Evolutionary conservation across 73 alveolate species (phyloP).

Genomic region (Tetrahymena thermophila): DNA sequence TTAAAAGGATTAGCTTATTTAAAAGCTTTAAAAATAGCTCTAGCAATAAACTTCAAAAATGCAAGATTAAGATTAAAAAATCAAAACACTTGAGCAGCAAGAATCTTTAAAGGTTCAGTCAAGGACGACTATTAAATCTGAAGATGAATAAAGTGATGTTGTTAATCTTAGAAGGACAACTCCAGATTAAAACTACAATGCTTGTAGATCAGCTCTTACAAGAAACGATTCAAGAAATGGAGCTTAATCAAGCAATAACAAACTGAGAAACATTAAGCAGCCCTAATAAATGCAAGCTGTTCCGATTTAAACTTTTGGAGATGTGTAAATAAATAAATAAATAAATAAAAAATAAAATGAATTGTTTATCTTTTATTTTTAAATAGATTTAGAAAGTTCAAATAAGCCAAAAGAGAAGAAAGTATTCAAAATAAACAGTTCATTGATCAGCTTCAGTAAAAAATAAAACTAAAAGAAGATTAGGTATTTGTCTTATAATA

Average conservation of each 20-base stretch:
- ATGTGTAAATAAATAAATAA: neutral
- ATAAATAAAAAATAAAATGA: neutral
- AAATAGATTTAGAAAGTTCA: neutral
- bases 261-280: neutral
- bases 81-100: neutral
- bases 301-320: neutral
- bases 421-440: neutral
- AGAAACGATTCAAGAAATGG: neutral
- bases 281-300: neutral
- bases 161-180: neutral
- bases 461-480: neutral
- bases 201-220: neutral
- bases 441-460: neutral
- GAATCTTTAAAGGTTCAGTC: neutral
- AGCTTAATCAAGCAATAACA: neutral
- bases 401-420: neutral
- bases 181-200: neutral
- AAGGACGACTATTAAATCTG: neutral
- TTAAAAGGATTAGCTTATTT: neutral
- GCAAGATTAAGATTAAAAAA: neutral
- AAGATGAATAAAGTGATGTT: neutral
- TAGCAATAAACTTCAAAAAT: neutral
- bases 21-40: neutral
- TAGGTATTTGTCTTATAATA: neutral
- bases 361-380: neutral